phyloP scores from a whole-genome alignment of 2,329 filamentous ascomycete species.

The Hypoxylon sp. region DNA sequence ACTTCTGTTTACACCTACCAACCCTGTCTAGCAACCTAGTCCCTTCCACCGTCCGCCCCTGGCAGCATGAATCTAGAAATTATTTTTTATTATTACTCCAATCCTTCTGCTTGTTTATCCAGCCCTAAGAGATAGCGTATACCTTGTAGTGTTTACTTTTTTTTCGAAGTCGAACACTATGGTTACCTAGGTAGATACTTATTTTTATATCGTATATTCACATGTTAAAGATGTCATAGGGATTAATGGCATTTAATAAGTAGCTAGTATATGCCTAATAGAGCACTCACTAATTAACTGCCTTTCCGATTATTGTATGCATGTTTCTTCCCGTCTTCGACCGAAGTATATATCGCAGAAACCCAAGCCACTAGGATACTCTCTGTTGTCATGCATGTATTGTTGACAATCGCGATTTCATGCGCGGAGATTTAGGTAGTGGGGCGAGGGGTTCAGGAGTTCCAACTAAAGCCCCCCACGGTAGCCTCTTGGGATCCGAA shows the following conservation, averaged over 20 bases:
- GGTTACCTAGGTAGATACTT: too few relatives aligned
- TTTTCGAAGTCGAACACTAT: too few relatives aligned
- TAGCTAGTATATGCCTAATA: too few relatives aligned
- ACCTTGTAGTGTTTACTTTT: slow-evolving; percentile 4
- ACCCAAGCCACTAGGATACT: slow-evolving; percentile 1
- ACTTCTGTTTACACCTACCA: slow-evolving; percentile 29
- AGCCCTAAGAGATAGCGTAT: background rate
- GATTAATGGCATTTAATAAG: too few relatives aligned
- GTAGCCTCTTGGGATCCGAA: slow-evolving; percentile 11
- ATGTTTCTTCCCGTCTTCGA: too few relatives aligned
- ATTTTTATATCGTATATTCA: too few relatives aligned
- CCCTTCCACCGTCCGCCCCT: slow-evolving; percentile 3
- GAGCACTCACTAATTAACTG: too few relatives aligned
- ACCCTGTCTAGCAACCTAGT: slow-evolving; percentile 25
- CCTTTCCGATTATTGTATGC: too few relatives aligned
- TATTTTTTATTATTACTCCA: background rate
- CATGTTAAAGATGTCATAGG: too few relatives aligned
- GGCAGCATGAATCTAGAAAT: background rate
- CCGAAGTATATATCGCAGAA: too few relatives aligned
- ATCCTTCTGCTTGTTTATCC: slow-evolving; percentile 1
- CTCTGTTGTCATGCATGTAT: slow-evolving; percentile 2
- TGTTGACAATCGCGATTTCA: slow-evolving; percentile 16
- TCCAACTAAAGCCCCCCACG: slow-evolving; percentile 18
- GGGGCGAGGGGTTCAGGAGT: slow-evolving; percentile 31
- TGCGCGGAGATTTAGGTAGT: slow-evolving; percentile 31